These are phyloP conservation scores for Phytophthora pisi DNA, from an alignment of 352 stramenopile genomes.

Conservation along the genomic window DNA sequence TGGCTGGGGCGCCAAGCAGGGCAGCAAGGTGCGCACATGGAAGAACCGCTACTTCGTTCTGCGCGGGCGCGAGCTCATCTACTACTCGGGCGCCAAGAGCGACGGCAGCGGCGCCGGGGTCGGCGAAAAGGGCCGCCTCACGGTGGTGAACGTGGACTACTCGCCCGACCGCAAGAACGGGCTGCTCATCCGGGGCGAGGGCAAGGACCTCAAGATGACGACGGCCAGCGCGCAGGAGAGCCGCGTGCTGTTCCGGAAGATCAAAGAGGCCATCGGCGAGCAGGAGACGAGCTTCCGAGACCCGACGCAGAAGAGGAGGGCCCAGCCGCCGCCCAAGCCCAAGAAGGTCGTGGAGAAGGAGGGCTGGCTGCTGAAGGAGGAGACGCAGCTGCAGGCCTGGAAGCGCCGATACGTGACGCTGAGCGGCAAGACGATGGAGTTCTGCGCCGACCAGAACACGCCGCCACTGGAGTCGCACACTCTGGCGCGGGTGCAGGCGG, in stretches of 20 bases:
- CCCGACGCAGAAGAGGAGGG: conserved; percentile 5
- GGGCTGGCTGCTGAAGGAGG: conserved; percentile 61
- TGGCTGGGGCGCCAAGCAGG: conserved; percentile 75
- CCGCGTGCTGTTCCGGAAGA: conserved; percentile 49
- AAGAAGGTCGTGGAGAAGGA: conserved; percentile 16
- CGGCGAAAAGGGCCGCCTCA: conserved; percentile 69
- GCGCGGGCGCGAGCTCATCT: conserved; percentile 53
- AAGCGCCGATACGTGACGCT: conserved; percentile 66
- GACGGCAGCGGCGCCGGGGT: conserved; percentile 38
- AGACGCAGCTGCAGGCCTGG: conserved; percentile 39
- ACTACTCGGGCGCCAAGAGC: conserved; percentile 56
- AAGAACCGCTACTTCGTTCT: conserved; percentile 81
- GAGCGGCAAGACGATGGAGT: conserved; percentile 52
- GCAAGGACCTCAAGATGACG: conserved; percentile 72
- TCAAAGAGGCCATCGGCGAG: conserved; percentile 51
- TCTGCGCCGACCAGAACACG: conserved; percentile 43
- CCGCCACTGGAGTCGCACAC: conserved; percentile 37
- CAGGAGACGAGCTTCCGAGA: conserved; percentile 31
- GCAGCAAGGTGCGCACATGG: conserved; percentile 72
- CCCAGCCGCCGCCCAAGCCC: too few relatives aligned
- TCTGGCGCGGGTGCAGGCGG: conserved; percentile 31
- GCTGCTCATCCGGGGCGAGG: conserved; percentile 64
- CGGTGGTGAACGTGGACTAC: conserved; percentile 59
- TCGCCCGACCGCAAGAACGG: conserved; percentile 52
- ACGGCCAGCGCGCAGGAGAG: conserved; percentile 56